Evolutionary conservation across 164 flowering plant species (phyloP).

Genomic region (Berberis vulgaris): DNA sequence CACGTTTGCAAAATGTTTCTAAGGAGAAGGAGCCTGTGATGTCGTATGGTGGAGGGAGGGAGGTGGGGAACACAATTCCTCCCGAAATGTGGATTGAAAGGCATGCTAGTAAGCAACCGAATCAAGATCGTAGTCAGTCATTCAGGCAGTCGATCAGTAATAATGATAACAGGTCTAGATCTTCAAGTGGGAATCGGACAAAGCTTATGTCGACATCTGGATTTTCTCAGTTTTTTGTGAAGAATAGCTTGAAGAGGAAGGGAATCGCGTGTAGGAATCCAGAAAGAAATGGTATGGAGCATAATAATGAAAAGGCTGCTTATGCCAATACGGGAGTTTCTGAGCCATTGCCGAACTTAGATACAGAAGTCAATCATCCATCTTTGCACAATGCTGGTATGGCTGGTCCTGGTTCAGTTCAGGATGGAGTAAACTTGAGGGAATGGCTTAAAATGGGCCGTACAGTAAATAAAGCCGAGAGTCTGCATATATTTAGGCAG

Average conservation of each 20-base stretch:
- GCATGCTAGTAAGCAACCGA: conserved; percentile 5
- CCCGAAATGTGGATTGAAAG: background rate
- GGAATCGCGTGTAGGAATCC: conserved; percentile 40
- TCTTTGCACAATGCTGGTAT: background rate
- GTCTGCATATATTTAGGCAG: conserved; percentile 56
- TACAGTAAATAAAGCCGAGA: conserved; percentile 42
- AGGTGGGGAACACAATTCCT: background rate
- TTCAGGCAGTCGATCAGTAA: conserved; percentile 13
- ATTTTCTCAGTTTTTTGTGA: conserved; percentile 63
- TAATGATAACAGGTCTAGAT: conserved; percentile 11
- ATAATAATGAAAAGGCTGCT: conserved; percentile 18
- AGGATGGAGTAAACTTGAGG: conserved; percentile 50
- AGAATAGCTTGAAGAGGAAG: conserved; percentile 63
- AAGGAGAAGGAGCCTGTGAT: conserved; percentile 17
- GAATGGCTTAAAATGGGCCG: conserved; percentile 54
- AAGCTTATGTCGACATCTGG: conserved; percentile 63
- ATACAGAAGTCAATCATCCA: conserved; percentile 12
- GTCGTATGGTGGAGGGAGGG: background rate
- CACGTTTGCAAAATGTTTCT: conserved; percentile 12
- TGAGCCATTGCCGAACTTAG: conserved; percentile 18
- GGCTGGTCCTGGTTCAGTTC: conserved; percentile 7
- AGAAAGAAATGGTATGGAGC: conserved; percentile 18
- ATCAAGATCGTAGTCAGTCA: conserved; percentile 14
- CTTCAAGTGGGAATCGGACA: conserved; percentile 33
- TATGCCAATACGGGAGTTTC: conserved; percentile 9